A percentile compares a stretch with the other conserved stretches of the same genome.
phyloP scores from a whole-genome alignment of 1,284 basidiomycete species.

The Austroboletus novae-zelandiae region DNA sequence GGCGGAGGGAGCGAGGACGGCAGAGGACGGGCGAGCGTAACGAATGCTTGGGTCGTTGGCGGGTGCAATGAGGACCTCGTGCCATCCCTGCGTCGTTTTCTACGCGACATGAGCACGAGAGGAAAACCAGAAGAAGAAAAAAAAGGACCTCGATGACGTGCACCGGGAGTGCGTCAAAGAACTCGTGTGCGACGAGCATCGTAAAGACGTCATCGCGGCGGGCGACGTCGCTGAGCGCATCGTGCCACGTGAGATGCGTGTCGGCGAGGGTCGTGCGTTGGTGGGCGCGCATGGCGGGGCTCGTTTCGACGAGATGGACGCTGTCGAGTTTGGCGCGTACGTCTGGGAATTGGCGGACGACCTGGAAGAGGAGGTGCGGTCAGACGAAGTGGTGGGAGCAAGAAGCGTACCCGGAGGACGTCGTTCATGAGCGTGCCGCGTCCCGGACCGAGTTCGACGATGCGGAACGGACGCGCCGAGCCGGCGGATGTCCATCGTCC shows the following conservation, averaged over 20 bases:
- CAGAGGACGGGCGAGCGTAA: conserved; percentile 23
- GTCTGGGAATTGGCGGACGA: conserved; percentile 51
- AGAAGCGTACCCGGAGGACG: conserved; percentile 71
- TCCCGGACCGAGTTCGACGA: conserved; percentile 95
- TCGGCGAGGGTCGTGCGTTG: conserved; percentile 60
- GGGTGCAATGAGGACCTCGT: conserved; percentile 79
- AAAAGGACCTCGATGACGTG: conserved; percentile 79
- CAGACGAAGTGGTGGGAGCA: conserved; percentile 17
- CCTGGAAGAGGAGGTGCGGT: conserved; percentile 32
- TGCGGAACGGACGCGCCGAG: conserved; percentile 50
- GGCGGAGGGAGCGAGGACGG: conserved; percentile 1
- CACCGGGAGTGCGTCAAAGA: conserved; percentile 96
- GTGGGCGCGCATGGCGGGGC: conserved; percentile 59
- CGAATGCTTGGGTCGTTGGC: conserved; percentile 30
- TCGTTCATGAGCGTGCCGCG: conserved; percentile 91
- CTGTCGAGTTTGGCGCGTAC: conserved; percentile 43
- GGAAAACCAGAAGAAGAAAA: fast-evolving
- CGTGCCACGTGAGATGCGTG: conserved; percentile 67
- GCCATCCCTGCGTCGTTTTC: conserved; percentile 81
- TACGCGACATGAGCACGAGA: conserved; percentile 26
- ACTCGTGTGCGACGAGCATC: conserved; percentile 92
- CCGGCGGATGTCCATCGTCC: conserved; percentile 73
- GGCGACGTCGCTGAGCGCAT: conserved; percentile 68
- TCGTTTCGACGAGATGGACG: conserved; percentile 84
- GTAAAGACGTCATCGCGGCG: conserved; percentile 64